Evolutionary conservation across 176 grass and related monocot species (phyloP).

Genomic region (Oryza punctata): DNA sequence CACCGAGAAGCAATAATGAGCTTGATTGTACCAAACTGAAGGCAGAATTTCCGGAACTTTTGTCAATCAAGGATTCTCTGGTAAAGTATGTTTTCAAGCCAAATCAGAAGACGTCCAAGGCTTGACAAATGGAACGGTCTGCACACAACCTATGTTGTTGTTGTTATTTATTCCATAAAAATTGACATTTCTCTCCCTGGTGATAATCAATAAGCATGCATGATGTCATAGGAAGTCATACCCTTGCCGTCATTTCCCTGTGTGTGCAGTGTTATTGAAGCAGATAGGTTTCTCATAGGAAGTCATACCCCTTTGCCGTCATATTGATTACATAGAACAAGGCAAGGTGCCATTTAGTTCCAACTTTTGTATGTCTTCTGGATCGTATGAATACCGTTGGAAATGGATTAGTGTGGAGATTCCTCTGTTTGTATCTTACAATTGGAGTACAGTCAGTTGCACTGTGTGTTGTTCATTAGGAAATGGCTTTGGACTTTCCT

Average conservation of each 20-base stretch:
- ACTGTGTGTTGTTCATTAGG: constrained; percentile 4
- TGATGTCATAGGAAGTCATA: too few relatives aligned
- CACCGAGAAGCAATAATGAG: constrained; percentile 89
- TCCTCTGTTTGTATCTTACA: constrained; percentile 16
- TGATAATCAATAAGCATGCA: constrained; percentile 36
- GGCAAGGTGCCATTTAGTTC: constrained; percentile 10
- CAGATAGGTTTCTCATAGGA: constrained; percentile 38
- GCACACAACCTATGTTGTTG: constrained; percentile 13
- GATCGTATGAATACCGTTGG: constrained; percentile 7
- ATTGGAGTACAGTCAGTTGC: not conserved
- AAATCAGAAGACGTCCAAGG: constrained; percentile 60
- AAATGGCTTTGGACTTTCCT: not conserved
- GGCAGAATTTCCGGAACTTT: constrained; percentile 67
- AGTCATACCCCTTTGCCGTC: constrained; percentile 8
- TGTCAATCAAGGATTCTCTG: constrained; percentile 75
- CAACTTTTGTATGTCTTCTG: constrained; percentile 19
- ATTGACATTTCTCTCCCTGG: constrained; percentile 31
- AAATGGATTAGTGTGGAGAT: constrained; percentile 27
- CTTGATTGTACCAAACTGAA: constrained; percentile 69
- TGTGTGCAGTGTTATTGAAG: constrained; percentile 46
- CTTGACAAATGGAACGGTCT: constrained; percentile 44
- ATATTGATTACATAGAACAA: constrained; percentile 30
- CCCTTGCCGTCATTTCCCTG: too few relatives aligned
- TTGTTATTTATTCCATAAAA: constrained; percentile 45
- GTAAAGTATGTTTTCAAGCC: constrained; percentile 73